Base-by-base conservation (phyloP, 805 yeast species). In the Candida tammaniensis region DNA sequence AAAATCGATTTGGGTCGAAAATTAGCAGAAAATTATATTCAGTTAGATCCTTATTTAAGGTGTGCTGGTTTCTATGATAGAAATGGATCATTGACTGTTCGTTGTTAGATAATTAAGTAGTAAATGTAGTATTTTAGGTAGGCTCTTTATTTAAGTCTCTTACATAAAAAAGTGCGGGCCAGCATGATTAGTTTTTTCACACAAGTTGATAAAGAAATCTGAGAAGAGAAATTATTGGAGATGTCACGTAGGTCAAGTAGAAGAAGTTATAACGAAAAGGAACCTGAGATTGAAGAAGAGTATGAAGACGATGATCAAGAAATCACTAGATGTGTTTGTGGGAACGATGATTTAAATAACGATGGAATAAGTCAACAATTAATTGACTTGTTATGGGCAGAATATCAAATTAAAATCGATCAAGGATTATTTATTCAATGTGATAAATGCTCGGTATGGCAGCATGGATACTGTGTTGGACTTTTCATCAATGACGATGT, bases 401-500 rank as follows among this genome's bases (percentile, higher is more conserved):
- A 66, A 31, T 66, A 59, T 43, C 52, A 46, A 30, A 61, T 67
- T 36, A 60, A 60, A 34, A 51, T 59, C 31, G 78, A 74, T 39
- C 62, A 70, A 13, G 93, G 91, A 2, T 68, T 83, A 32, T 84
- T 76, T 52, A 84, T 84, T 46, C 93, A 84, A 51, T 84, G 94
- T 70, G 98, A 93, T 51, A 72, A 74, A 43, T 91, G 98, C 63
- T 79, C 86, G 13, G 96, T 83, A 6, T 91, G 98, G 98, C 98
- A 91, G 59, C 98, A 91, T 57, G 98, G 97, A 2, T 86, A 71
- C 61, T 91, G 98, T 66, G 96, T 91, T 23, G 95, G 96, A 1
- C 78, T 91, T 38, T 69, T 70, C 35, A 78, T 76, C 32, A 86
- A 80, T 42, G 78, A 75, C 10, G 81, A 76, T 31, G 86, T 87